These are phyloP conservation scores for Penicillium paneum DNA, from an alignment of 2,329 filamentous ascomycete species.

Conservation along the genomic window DNA sequence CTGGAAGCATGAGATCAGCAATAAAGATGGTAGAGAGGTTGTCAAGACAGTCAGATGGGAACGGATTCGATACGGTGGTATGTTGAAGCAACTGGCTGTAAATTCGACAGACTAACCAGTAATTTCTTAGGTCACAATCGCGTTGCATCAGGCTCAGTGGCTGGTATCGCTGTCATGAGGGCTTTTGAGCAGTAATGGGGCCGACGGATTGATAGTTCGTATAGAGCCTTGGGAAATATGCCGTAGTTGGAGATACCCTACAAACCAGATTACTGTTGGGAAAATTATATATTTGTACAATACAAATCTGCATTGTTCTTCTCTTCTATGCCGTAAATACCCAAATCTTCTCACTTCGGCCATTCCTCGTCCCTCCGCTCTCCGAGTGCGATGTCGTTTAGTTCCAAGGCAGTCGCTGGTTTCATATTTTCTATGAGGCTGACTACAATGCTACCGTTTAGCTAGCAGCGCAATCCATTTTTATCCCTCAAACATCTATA, in stretches of 20 bases:
- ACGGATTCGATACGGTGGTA: conserved; percentile 44
- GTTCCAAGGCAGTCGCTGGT: too few relatives aligned
- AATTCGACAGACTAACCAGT: neutral
- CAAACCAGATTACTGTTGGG: neutral
- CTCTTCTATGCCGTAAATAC: too few relatives aligned
- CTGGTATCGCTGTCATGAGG: conserved; percentile 38
- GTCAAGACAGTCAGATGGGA: conserved; percentile 46
- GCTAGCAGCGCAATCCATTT: too few relatives aligned
- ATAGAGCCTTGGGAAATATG: neutral
- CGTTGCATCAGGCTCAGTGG: conserved; percentile 40
- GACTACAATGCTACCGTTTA: too few relatives aligned
- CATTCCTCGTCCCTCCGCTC: too few relatives aligned
- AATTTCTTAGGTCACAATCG: conserved; percentile 38
- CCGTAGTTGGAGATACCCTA: neutral
- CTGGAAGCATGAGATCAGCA: conserved; percentile 34
- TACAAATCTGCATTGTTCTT: too few relatives aligned
- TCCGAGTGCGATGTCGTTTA: too few relatives aligned
- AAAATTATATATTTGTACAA: neutral
- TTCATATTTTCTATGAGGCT: too few relatives aligned
- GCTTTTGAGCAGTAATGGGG: conserved; percentile 34
- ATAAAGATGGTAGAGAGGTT: conserved; percentile 13
- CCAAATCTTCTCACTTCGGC: too few relatives aligned
- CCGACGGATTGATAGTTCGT: neutral
- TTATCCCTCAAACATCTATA: too few relatives aligned
- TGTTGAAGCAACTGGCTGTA: conserved; percentile 11